Evolutionary conservation across 805 yeast genomes (phyloP).

Genomic region (Yarrowia keelungensis): DNA sequence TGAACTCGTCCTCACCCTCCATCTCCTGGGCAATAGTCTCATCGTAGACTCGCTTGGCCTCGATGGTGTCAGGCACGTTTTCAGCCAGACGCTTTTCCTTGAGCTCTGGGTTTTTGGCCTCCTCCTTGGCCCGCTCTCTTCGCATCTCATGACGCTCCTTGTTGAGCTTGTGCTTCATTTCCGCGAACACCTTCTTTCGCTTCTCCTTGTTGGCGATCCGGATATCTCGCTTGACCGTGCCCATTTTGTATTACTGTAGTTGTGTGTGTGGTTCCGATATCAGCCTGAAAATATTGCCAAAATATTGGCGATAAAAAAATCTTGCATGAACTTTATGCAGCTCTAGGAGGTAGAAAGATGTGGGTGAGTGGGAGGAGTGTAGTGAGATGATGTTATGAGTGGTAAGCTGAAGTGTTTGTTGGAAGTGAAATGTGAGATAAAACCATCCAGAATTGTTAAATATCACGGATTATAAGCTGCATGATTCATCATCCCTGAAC

Average conservation of each 20-base stretch:
- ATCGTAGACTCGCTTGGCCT: constrained; percentile 81
- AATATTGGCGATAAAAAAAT: constrained; percentile 32
- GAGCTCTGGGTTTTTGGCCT: constrained; percentile 79
- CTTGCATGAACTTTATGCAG: constrained; percentile 32
- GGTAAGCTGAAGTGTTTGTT: too few relatives aligned
- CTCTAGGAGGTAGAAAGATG: too few relatives aligned
- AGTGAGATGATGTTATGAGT: neutral
- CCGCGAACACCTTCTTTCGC: constrained; percentile 78
- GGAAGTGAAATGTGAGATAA: too few relatives aligned
- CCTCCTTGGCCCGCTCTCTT: constrained; percentile 85
- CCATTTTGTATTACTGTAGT: constrained; percentile 7
- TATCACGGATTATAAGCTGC: too few relatives aligned
- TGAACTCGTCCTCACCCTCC: constrained; percentile 62
- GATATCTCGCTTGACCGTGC: constrained; percentile 17
- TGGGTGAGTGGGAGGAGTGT: too few relatives aligned
- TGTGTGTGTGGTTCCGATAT: neutral
- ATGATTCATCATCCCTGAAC: too few relatives aligned
- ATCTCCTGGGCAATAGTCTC: constrained; percentile 67
- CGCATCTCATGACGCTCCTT: constrained; percentile 79
- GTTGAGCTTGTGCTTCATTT: constrained; percentile 73
- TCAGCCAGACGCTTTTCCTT: constrained; percentile 78
- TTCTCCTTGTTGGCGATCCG: constrained; percentile 65
- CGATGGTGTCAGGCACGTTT: constrained; percentile 84
- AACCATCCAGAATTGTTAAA: too few relatives aligned
- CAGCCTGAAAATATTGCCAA: neutral